Evolutionary conservation across 2,329 filamentous ascomycete species (phyloP), one percentile per base, ranked within the genome.

Genomic region (Teratosphaeria zuluensis): DNA sequence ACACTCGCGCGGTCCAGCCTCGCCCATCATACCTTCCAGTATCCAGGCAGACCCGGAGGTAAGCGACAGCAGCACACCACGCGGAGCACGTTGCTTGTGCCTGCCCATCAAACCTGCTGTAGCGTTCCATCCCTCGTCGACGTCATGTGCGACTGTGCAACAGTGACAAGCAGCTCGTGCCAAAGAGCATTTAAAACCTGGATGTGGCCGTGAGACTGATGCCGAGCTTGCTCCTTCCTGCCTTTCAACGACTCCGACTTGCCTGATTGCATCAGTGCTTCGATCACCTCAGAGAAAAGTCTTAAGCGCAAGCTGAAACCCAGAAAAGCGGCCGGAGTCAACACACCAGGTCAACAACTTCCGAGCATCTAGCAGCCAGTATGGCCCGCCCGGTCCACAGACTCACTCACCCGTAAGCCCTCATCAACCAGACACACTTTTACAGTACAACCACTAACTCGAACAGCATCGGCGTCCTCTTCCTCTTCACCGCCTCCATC

Each of bases 401-500:
- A 28, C 35, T 28, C 28, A 54, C 56, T 16, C 56, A 54, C 51
- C 54, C 51, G 56, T 58, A 54, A 30, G 56, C 35, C 16, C 28
- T n/a, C 46, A 33, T 35, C 24, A 48, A 4, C 19, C 19, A 11
- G 14, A 32, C 3, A 48, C 16, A 58, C 24, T 8, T 28, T 28
- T 28, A 52, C 51, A 9, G 12, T 42, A 28, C 53, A 12, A 24
- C 32, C 5, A 9, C 35, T 53, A 5, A 42, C 30, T 12, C 11
- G 11, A 32, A 51, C 55, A 65, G 65, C 63, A 52, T 84, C 57
- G 83, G 82, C 70, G 80, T 81, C 31, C 78, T 83, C 63, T 70
- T 85, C 65, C 76, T 86, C 54, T 76, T 86, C 58, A 72, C 75
- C 38, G 76, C 82, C 51, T 75, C 79, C 53, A 73, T 84, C 56